These are phyloP conservation scores for Apophysomyces ossiformis DNA, from an alignment of 371 early-diverging fungal species.

Conservation along the genomic window DNA sequence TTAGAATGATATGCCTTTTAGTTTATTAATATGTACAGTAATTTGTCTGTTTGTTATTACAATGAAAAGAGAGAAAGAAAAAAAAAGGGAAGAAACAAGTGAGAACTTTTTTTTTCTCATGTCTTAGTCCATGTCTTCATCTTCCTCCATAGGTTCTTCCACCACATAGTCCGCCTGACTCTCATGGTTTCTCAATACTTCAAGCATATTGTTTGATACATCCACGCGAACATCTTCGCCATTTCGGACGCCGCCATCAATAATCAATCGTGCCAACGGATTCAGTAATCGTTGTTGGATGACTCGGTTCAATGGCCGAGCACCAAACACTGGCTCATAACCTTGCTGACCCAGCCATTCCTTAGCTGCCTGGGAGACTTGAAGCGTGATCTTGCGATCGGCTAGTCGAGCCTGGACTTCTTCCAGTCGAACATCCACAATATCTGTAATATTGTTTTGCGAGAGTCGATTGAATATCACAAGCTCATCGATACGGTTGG, in stretches of 20 bases:
- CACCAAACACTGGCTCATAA: conserved; percentile 90
- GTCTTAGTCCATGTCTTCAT: conserved; percentile 39
- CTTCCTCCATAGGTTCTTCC: conserved; percentile 52
- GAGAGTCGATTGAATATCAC: conserved; percentile 86
- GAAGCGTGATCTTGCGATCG: conserved; percentile 74
- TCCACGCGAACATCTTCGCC: conserved; percentile 64
- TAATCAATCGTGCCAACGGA: conserved; percentile 77
- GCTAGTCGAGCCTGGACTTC: conserved; percentile 77
- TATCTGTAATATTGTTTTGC: conserved; percentile 70
- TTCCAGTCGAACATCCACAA: conserved; percentile 83
- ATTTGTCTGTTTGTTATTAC: neutral
- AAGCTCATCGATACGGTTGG: conserved; percentile 91
- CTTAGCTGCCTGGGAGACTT: conserved; percentile 70
- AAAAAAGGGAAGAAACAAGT: neutral
- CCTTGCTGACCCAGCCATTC: conserved; percentile 80
- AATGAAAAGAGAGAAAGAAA: neutral
- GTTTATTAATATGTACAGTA: neutral
- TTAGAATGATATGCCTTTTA: too few relatives aligned
- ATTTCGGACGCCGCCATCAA: conserved; percentile 77
- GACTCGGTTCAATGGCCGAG: conserved; percentile 81
- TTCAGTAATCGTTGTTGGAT: conserved; percentile 82
- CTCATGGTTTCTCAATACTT: conserved; percentile 53
- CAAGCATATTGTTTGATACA: conserved; percentile 34
- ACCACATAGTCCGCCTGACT: conserved; percentile 41
- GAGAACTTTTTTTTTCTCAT: neutral